phyloP scores from a whole-genome alignment of 768 basidiomycete species.

The Leccinum aurantiacum region DNA sequence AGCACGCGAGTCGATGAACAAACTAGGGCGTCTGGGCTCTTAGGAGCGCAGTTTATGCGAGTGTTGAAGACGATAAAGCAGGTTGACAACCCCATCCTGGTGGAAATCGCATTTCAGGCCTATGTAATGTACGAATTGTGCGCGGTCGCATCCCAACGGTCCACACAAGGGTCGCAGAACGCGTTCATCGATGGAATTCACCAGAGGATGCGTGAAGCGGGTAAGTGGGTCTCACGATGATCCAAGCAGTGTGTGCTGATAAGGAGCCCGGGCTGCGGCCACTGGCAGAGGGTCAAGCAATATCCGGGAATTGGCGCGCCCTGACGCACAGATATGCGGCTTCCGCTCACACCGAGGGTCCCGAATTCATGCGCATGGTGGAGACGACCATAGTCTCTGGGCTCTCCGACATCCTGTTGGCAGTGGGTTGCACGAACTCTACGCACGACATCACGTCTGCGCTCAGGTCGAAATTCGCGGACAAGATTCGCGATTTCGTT shows the following conservation, averaged over 20 bases:
- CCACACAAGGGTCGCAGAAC: constrained; percentile 18
- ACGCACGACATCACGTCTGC: constrained; percentile 33
- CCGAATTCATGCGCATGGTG: constrained; percentile 10
- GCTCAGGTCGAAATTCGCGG: constrained; percentile 43
- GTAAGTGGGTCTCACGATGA: constrained; percentile 23
- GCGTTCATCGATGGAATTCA: constrained; percentile 27
- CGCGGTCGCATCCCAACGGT: constrained; percentile 19
- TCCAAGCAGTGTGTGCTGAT: neutral
- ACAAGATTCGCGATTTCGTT: constrained; percentile 41
- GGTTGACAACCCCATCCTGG: constrained; percentile 27
- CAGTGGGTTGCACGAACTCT: constrained; percentile 25
- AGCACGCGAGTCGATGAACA: constrained; percentile 7
- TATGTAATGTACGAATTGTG: constrained; percentile 22
- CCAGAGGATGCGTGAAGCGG: constrained; percentile 32
- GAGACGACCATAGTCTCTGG: constrained; percentile 14
- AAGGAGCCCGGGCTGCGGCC: neutral
- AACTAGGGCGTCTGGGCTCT: constrained; percentile 6
- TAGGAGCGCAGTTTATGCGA: constrained; percentile 19
- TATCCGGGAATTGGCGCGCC: constrained; percentile 44
- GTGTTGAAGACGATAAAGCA: constrained; percentile 20
- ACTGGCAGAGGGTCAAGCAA: constrained; percentile 46
- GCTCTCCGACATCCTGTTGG: constrained; percentile 25
- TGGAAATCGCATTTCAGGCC: constrained; percentile 35
- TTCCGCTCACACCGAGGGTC: constrained; percentile 9
- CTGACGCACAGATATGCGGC: constrained; percentile 31